Evolutionary conservation across 352 stramenopile genomes (phyloP).

Genomic region (Globisporangium cylindrosporum): DNA sequence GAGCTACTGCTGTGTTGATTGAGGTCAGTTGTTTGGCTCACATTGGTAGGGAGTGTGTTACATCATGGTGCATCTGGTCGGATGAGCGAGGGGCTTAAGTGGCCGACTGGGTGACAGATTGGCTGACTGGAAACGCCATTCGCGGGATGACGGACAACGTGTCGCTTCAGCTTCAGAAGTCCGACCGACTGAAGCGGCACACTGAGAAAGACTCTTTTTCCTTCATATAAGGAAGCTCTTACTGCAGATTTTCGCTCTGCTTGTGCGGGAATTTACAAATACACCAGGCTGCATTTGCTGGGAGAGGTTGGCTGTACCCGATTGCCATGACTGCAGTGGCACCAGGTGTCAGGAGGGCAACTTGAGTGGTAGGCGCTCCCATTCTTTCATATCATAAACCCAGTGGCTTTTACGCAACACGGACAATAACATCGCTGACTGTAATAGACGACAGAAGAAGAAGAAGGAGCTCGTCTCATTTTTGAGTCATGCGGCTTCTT

Average conservation of each 20-base stretch:
- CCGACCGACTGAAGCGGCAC: neutral
- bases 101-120: neutral
- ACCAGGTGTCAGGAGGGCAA: neutral
- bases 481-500: neutral
- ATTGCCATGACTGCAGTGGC: neutral
- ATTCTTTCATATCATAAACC: neutral
- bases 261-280: neutral
- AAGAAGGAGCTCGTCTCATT: neutral
- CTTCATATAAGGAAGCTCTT: too few species aligned
- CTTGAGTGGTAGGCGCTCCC: neutral
- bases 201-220: neutral
- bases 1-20: neutral
- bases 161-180: slow-evolving; percentile 3
- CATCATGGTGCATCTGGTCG: neutral
- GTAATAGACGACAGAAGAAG: neutral
- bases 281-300: neutral
- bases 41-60: neutral
- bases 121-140: slow-evolving; percentile 5
- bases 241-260: too few species aligned
- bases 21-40: neutral
- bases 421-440: neutral
- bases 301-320: neutral
- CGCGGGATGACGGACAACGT: neutral
- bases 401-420: neutral
- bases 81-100: neutral